phyloP scores from a whole-genome alignment of 2,329 filamentous ascomycete species.

The Fusarium luffae region DNA sequence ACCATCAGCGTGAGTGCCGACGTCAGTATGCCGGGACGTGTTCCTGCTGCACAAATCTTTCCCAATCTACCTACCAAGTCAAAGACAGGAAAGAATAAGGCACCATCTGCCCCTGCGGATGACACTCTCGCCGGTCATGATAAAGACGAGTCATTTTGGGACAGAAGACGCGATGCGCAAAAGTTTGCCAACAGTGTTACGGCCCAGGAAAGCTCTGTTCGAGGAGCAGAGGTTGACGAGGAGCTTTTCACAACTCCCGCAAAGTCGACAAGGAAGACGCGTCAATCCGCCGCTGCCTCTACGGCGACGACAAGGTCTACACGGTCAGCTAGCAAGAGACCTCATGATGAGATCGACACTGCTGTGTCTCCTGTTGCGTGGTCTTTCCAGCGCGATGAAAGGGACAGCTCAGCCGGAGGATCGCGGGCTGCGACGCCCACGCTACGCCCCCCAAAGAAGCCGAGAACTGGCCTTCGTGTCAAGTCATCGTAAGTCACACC shows the following conservation, averaged over 20 bases:
- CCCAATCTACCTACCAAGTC: conserved; percentile 48
- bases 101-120: conserved; percentile 45
- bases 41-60: conserved; percentile 50
- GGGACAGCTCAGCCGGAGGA: conserved; percentile 58
- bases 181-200: conserved; percentile 53
- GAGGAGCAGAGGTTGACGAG: conserved; percentile 45
- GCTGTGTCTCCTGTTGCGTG: conserved; percentile 63
- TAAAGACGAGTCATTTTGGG: conserved; percentile 50
- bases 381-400: conserved; percentile 60
- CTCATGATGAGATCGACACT: conserved; percentile 66
- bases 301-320: conserved; percentile 56
- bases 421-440: conserved; percentile 72
- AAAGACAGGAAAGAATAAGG: conserved; percentile 47
- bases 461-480: conserved; percentile 70
- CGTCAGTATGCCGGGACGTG: conserved; percentile 56
- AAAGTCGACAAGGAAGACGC: conserved; percentile 51
- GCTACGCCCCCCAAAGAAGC: conserved; percentile 67
- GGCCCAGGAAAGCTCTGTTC: conserved; percentile 54
- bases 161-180: conserved; percentile 53
- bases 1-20: conserved; percentile 45
- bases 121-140: conserved; percentile 48
- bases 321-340: conserved; percentile 63
- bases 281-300: conserved; percentile 49
- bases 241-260: conserved; percentile 48
- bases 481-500: conserved; percentile 73